Evolutionary conservation across 345 rosid genomes (phyloP), one percentile per base, ranked within the genome.

Genomic region (Tarenaya hassleriana): DNA sequence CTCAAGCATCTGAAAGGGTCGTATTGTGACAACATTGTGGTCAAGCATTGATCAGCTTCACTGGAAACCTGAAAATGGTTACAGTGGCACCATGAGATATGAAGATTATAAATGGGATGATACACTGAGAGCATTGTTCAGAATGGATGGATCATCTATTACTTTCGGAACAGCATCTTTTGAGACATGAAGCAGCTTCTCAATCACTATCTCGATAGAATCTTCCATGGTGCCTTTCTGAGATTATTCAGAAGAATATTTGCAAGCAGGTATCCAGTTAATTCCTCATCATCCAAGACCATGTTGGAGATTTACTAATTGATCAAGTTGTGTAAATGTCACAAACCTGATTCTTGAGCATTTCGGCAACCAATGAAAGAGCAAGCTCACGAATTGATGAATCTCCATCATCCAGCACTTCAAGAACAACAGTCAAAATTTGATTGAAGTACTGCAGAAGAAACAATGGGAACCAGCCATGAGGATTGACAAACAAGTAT

Each of bases 391-490:
- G 81, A 48, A 81, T 69, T 39, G 88, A 65, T 38, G 75, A 71
- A 72, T 83, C 91, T 44, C 79, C 62, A 51, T 79, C 86, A 73
- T 88, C 97, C 47, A 88, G 58, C 65, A 85, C 86, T 74, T 92
- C 98, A 61, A 92, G 97, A 60, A 92, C 94, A 50, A 86, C 87
- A 43, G 91, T 83, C 82, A 88, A 75, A 71, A 92, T 88, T 75
- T 85, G 98, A 74, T 88, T 92, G 78, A 86, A 83, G 72, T 83
- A 92, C 98, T 92, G 94, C 71, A 61, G 40, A 68, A n/a, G 62
- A 17, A 38, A 35, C 55, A 52, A 3, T 3, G 6, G 42, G 31
- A 12, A 47, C 35, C 40, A 21, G 50, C 32, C 38, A 55, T 64
- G 37, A 60, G 58, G 24, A 56, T 35, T 49, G 40, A 47, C 7